Evolutionary conservation across 257 asterid genomes (phyloP), one percentile per base, ranked within the genome.

Genomic region (Gentiana macrophylla): DNA sequence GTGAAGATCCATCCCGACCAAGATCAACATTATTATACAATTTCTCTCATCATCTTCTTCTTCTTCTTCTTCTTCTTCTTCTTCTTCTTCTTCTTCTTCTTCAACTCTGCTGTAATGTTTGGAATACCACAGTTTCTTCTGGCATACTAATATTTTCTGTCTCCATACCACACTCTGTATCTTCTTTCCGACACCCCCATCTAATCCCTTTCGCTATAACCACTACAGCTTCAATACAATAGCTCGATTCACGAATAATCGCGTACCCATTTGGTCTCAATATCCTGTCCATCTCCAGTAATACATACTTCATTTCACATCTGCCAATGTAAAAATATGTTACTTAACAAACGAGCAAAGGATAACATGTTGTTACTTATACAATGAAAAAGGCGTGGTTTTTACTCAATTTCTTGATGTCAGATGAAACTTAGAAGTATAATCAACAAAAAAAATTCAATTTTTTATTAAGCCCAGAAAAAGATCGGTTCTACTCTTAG

Each of bases 231-330:
- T 92, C 94, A 1, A 76, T 69, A 3, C 70, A 86, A 66, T 78
- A 86, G 70, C 87, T 80, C 1, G 97, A 80, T 50, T 92, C 99
- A 2, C 95, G 90, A 67, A 88, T 79, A 38, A 92, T 67, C 12
- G 84, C 94, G 12, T 83, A 86, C 53, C 95, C 97, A 5, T 80
- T 82, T 4, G 99, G 99, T 62, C 99, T 72, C 61, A 92, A 79
- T 57, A 92, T 77, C 24, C 99, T 80, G 53, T 92, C 99, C 99
- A 92, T 92, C 79, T 92, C 99, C 57, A 92, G 70, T 64, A 92
- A 72, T 43, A 92, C 89, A 44, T 88, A 73, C 76, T 92, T 92
- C 94, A 82, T 86, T 59, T 88, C 99, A 46, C 99, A 92, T 76
- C 99, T 92, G 81, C 63, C 5, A 41, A 41, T 4, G 46, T 9